A percentile compares a stretch with the other conserved stretches of the same genome.
Conservation (phyloP, 768 basidiomycete genomes). For the Mycena vitilis region DNA sequence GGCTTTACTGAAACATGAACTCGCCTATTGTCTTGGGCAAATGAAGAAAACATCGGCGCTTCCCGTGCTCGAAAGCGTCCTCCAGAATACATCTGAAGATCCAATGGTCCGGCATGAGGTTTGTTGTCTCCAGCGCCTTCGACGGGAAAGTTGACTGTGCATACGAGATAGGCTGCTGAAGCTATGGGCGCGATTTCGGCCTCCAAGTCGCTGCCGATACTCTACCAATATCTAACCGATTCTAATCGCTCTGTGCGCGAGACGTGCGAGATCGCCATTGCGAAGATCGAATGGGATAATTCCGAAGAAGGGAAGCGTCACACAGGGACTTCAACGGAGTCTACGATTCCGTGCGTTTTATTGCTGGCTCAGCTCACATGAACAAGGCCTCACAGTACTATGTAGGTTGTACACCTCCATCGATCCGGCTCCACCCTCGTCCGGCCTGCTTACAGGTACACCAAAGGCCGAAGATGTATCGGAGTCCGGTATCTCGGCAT, state of each 20-base stretch:
- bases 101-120: constrained; percentile 99
- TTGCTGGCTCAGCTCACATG: not conserved
- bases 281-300: constrained; percentile 93
- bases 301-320: constrained; percentile 76
- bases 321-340: constrained; percentile 44
- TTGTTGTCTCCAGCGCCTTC: constrained; percentile 34
- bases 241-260: constrained; percentile 83
- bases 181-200: constrained; percentile 95
- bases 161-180: constrained; percentile 84
- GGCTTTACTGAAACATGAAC: constrained; percentile 93
- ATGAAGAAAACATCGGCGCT: constrained; percentile 81
- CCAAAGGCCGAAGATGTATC: constrained; percentile 65
- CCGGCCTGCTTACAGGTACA: constrained; percentile 66
- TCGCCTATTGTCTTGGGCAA: constrained; percentile 97
- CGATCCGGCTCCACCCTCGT: constrained; percentile 89
- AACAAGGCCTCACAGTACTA: constrained; percentile 39
- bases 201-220: constrained; percentile 69
- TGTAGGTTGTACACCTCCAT: constrained; percentile 78
- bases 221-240: constrained; percentile 80
- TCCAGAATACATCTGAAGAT: constrained; percentile 78
- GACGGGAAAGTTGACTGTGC: constrained; percentile 28
- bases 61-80: constrained; percentile 80
- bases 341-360: constrained; percentile 52
- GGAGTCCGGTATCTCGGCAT: constrained; percentile 58
- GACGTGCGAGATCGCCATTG: constrained; percentile 97